Percentiles rank a stretch among this genome's conserved stretches.
phyloP scores from a whole-genome alignment of 148 eudicot genomes.

The Dysphania ambrosioides region DNA sequence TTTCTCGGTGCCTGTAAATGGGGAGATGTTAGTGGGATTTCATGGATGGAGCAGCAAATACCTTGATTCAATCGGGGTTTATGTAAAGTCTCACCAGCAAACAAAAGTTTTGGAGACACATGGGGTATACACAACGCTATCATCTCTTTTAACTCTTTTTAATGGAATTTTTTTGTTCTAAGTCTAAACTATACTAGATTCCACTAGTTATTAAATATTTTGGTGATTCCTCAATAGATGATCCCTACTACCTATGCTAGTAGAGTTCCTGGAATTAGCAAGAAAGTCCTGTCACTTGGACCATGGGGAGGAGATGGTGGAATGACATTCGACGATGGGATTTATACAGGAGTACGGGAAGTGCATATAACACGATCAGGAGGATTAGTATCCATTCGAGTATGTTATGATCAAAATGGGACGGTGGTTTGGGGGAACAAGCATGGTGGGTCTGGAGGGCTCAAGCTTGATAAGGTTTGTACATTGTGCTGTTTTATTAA shows the following conservation, averaged over 20 bases:
- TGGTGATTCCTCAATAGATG: not conserved
- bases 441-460: conserved; percentile 35
- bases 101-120: not conserved
- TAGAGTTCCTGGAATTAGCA: conserved; percentile 8
- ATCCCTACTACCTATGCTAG: not conserved
- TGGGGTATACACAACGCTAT: not conserved
- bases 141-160: not conserved
- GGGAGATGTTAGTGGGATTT: conserved; percentile 33
- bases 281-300: conserved; percentile 30
- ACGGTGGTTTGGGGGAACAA: conserved; percentile 30
- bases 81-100: conserved; percentile 25
- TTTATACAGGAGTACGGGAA: conserved; percentile 35
- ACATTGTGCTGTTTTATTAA: not conserved
- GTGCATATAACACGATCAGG: conserved; percentile 30
- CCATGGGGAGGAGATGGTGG: conserved; percentile 37
- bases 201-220: not conserved
- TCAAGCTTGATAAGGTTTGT: conserved; percentile 33
- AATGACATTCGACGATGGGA: conserved; percentile 31
- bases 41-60: conserved; percentile 33
- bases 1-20: conserved; percentile 23
- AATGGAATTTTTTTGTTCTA: not conserved
- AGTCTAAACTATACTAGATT: too few species aligned
- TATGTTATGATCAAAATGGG: conserved; percentile 37
- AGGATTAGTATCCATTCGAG: conserved; percentile 33
- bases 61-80: conserved; percentile 38